phyloP scores from a whole-genome alignment of 1,139 yeast species.

The Saccharomyces hybrid region DNA sequence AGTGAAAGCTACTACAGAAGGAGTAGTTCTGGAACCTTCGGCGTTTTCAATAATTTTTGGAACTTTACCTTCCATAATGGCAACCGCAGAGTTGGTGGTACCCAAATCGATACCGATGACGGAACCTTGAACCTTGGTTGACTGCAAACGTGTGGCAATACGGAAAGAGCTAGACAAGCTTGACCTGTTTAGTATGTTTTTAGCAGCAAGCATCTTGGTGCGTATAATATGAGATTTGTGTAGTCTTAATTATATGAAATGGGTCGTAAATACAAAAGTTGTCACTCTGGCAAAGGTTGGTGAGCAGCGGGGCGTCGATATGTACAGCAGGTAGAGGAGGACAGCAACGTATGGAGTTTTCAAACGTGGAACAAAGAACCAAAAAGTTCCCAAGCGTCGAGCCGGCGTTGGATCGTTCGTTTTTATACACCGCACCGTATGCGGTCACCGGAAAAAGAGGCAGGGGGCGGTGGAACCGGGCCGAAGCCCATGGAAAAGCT shows the following conservation, averaged over 20 bases:
- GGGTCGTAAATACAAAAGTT: not conserved
- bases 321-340: not conserved
- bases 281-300: not conserved
- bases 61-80: conserved; percentile 85
- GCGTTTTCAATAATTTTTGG: conserved; percentile 91
- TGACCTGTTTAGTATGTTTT: conserved; percentile 22
- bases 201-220: conserved; percentile 24
- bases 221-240: not conserved
- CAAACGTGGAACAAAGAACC: not conserved
- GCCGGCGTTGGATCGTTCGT: not conserved
- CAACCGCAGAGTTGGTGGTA: conserved; percentile 88
- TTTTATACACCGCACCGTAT: not conserved
- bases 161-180: conserved; percentile 17
- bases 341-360: not conserved
- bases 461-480: conserved; percentile 1
- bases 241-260: not conserved
- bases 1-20: conserved; percentile 82
- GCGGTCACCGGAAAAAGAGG: not conserved
- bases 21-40: conserved; percentile 93
- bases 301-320: not conserved
- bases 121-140: conserved; percentile 54
- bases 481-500: not conserved
- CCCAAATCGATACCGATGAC: conserved; percentile 76
- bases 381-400: not conserved
- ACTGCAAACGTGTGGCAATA: conserved; percentile 35